phyloP scores from a whole-genome alignment of 1,284 basidiomycete species.

The Trametes hirsuta region DNA sequence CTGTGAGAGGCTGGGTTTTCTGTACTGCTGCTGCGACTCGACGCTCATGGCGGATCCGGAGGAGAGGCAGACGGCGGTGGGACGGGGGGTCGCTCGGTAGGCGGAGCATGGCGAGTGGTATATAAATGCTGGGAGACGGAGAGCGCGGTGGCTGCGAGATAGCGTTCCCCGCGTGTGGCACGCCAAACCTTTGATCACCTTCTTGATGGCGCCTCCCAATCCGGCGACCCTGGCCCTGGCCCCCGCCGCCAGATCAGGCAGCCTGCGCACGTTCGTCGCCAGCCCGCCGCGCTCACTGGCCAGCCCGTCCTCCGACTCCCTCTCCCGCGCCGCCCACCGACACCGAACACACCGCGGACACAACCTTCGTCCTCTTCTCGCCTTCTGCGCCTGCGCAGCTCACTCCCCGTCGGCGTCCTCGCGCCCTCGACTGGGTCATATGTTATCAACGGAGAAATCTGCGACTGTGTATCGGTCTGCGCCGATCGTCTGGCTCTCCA shows the following conservation, averaged over 20 bases:
- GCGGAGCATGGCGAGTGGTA: conserved; percentile 11
- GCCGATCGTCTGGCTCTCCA: too few relatives aligned
- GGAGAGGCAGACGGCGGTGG: conserved; percentile 15
- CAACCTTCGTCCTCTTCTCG: background rate
- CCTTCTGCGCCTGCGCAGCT: background rate
- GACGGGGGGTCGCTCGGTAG: conserved; percentile 12
- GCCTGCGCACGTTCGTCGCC: conserved; percentile 15
- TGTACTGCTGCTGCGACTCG: conserved; percentile 22
- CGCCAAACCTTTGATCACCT: conserved; percentile 7
- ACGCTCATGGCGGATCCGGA: conserved; percentile 22
- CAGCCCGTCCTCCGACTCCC: background rate
- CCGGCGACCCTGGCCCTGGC: conserved; percentile 1
- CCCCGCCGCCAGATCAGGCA: conserved; percentile 1
- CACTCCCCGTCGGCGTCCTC: background rate
- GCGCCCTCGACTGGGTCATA: background rate
- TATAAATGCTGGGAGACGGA: conserved; percentile 1
- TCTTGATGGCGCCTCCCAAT: conserved; percentile 10
- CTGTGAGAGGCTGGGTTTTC: conserved; percentile 41
- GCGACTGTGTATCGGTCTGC: too few relatives aligned
- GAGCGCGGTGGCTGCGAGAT: background rate
- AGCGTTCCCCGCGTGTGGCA: conserved; percentile 8
- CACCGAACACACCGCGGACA: background rate
- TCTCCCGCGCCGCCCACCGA: background rate
- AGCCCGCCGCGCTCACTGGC: background rate
- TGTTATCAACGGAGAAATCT: background rate